phyloP scores from a whole-genome alignment of 805 yeast genomes.

The Saccharomyces jurei region DNA sequence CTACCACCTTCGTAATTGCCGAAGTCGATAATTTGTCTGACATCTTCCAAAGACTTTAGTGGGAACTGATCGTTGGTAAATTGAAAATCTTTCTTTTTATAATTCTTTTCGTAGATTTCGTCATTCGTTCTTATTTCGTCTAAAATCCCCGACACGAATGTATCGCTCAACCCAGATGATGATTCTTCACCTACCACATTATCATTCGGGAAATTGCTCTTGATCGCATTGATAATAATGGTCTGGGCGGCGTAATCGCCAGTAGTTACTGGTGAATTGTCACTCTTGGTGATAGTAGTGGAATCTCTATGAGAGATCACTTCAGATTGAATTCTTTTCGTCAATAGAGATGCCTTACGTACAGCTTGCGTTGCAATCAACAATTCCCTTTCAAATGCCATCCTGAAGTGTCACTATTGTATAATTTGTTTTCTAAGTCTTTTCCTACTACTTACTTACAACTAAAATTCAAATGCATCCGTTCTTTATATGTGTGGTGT shows the following conservation, averaged over 20 bases:
- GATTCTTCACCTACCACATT: constrained; percentile 93
- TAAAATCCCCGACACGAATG: constrained; percentile 44
- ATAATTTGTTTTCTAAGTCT: background rate
- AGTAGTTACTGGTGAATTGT: constrained; percentile 88
- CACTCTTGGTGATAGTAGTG: constrained; percentile 69
- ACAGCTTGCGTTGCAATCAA: constrained; percentile 84
- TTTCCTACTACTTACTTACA: background rate
- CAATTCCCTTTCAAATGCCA: constrained; percentile 55
- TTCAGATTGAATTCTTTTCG: constrained; percentile 52
- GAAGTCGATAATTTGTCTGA: constrained; percentile 61
- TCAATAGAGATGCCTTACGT: constrained; percentile 72
- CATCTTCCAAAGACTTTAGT: constrained; percentile 39
- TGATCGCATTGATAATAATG: constrained; percentile 74
- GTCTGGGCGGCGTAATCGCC: constrained; percentile 98
- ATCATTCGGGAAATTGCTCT: constrained; percentile 72
- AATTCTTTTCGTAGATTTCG: constrained; percentile 31
- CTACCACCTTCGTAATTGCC: constrained; percentile 78
- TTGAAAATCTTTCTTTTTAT: constrained; percentile 16
- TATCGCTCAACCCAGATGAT: constrained; percentile 54
- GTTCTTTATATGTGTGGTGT: background rate
- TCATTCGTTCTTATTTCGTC: constrained; percentile 51
- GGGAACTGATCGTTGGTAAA: constrained; percentile 18
- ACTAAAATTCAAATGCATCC: background rate
- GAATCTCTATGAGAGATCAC: constrained; percentile 40
- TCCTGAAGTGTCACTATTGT: background rate